Conservation (phyloP, 1,284 basidiomycete species). For the Sporisorium iseilematis-ciliati region DNA sequence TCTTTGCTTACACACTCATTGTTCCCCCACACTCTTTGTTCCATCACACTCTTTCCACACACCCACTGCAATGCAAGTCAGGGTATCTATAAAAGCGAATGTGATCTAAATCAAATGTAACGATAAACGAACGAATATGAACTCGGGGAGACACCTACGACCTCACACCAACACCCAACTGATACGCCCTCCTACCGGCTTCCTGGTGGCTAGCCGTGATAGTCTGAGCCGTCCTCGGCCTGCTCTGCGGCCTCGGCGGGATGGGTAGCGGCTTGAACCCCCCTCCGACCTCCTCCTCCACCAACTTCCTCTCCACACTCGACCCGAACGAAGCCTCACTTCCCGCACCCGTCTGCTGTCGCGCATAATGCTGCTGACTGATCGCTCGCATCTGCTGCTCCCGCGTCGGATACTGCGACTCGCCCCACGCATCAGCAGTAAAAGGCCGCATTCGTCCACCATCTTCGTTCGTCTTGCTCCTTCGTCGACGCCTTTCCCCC, state of each 20-base stretch:
- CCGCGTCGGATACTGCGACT: conserved; percentile 28
- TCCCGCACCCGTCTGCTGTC: conserved; percentile 4
- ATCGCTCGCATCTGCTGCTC: conserved; percentile 20
- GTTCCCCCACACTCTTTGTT: too few relatives aligned
- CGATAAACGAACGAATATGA: not conserved
- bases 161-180: not conserved
- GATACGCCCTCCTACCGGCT: too few relatives aligned
- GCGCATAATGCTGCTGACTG: conserved; percentile 23
- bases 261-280: conserved; percentile 17
- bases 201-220: conserved; percentile 7
- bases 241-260: conserved; percentile 20
- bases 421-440: conserved; percentile 47
- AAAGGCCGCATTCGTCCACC: conserved; percentile 27
- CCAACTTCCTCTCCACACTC: not conserved
- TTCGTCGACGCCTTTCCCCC: conserved; percentile 18
- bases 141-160: not conserved
- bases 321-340: conserved; percentile 10
- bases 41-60: too few relatives aligned
- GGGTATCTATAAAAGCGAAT: conserved; percentile 3
- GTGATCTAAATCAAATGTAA: not conserved
- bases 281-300: not conserved
- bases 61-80: not conserved
- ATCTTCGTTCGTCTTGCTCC: conserved; percentile 35
- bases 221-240: conserved; percentile 40
- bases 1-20: too few relatives aligned